phyloP scores from a whole-genome alignment of 176 grass and related monocot genomes.

The Avena atlantica region DNA sequence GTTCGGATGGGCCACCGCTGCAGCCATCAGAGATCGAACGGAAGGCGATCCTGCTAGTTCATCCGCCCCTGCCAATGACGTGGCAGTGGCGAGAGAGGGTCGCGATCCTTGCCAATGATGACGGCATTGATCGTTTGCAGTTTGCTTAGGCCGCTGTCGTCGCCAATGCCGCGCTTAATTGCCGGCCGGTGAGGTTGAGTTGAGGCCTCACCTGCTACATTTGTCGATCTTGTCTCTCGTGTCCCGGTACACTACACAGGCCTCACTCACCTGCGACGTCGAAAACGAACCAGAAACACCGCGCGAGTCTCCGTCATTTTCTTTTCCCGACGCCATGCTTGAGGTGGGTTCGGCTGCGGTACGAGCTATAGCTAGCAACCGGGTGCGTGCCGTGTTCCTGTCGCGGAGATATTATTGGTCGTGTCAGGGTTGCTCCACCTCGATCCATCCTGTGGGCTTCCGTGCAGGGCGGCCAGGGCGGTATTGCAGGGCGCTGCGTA shows the following conservation, averaged over 20 bases:
- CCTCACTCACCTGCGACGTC: not conserved
- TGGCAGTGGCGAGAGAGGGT: not conserved
- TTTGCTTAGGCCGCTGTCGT: constrained; percentile 36
- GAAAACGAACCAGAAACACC: not conserved
- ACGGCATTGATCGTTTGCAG: constrained; percentile 3
- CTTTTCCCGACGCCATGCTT: not conserved
- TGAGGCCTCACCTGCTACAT: not conserved
- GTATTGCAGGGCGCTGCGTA: constrained; percentile 21
- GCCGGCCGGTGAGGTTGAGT: constrained; percentile 44
- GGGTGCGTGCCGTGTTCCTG: not conserved
- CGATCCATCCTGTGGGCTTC: constrained; percentile 41
- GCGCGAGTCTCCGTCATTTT: not conserved
- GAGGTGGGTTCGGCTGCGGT: not conserved
- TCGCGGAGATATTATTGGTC: constrained; percentile 30
- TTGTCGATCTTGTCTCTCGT: constrained; percentile 1
- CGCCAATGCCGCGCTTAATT: constrained; percentile 30
- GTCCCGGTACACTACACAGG: not conserved
- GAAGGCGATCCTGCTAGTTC: not conserved
- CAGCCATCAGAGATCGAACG: not conserved
- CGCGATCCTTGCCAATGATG: constrained; percentile 16
- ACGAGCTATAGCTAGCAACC: not conserved
- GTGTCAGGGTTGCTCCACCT: constrained; percentile 8
- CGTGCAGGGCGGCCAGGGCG: not conserved
- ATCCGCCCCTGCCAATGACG: not conserved
- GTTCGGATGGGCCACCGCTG: not conserved